Percentiles rank a stretch among this genome's conserved stretches.
Evolutionary conservation across 176 grass and related monocot genomes (phyloP).

Genomic region (Avena atlantica): DNA sequence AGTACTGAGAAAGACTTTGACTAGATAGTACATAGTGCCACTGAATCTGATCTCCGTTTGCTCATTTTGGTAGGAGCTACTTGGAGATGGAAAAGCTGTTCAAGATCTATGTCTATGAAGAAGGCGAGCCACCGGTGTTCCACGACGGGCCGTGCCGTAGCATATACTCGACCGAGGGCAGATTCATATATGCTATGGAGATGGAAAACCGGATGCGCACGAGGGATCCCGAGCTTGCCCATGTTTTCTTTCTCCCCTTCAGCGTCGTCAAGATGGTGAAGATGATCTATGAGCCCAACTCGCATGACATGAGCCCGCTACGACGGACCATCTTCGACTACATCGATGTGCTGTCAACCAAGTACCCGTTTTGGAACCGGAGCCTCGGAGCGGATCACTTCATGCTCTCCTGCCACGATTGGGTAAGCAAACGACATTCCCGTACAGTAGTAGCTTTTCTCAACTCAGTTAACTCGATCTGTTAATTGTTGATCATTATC

Average conservation of each 20-base stretch:
- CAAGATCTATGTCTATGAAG: conserved; percentile 83
- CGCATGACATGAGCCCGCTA: conserved; percentile 65
- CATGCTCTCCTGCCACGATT: conserved; percentile 97
- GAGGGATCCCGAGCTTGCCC: conserved; percentile 57
- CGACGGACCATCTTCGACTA: conserved; percentile 66
- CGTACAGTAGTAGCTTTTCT: no score
- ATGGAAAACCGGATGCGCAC: conserved; percentile 56
- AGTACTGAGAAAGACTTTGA: conserved; percentile 37
- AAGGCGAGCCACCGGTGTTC: conserved; percentile 96
- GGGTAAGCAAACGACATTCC: conserved; percentile 47
- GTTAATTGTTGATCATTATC: no score
- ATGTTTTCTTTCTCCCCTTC: conserved; percentile 86
- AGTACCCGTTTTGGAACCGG: conserved; percentile 85
- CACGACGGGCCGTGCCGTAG: conserved; percentile 88
- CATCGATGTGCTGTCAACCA: conserved; percentile 55
- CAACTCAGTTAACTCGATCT: no score
- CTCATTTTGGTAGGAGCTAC: conserved; percentile 66
- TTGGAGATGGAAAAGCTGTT: conserved; percentile 88
- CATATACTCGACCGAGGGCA: conserved; percentile 92
- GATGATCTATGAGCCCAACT: conserved; percentile 60
- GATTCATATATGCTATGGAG: conserved; percentile 87
- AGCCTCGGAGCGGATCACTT: conserved; percentile 84
- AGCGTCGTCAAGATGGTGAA: conserved; percentile 90
- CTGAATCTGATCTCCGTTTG: background rate
- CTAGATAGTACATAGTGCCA: background rate